A percentile compares a stretch with the other conserved stretches of the same genome.
Conservation (phyloP, 192 early-diverging fungal genomes). For the Linderina pennispora region DNA sequence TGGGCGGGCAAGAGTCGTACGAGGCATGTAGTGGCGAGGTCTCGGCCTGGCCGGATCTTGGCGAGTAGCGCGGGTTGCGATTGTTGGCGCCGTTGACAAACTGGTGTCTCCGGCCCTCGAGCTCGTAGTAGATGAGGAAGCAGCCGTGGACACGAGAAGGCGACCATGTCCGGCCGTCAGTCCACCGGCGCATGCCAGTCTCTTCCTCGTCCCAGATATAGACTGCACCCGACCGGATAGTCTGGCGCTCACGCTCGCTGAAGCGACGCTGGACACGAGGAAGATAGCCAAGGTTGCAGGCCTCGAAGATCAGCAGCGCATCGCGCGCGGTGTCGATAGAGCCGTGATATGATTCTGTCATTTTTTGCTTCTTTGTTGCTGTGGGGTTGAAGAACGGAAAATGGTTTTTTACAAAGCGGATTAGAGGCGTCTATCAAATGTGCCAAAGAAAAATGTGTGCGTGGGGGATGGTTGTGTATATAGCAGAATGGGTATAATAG, state of each 20-base stretch:
- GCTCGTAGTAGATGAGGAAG: conserved; percentile 85
- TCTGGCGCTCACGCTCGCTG: conserved; percentile 73
- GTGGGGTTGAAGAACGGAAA: not conserved
- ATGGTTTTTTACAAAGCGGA: too few species aligned
- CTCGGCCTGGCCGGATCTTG: conserved; percentile 11
- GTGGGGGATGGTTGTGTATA: too few species aligned
- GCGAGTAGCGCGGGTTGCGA: conserved; percentile 35
- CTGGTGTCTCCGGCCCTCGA: conserved; percentile 58
- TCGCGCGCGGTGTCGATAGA: conserved; percentile 81
- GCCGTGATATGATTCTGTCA: conserved; percentile 75
- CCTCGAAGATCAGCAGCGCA: conserved; percentile 85
- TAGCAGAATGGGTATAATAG: too few species aligned
- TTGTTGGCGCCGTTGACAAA: conserved; percentile 27
- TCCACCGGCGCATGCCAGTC: conserved; percentile 86
- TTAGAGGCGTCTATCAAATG: too few species aligned
- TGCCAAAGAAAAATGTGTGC: too few species aligned
- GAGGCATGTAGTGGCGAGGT: conserved; percentile 11
- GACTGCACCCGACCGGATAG: conserved; percentile 75
- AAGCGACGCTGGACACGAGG: conserved; percentile 74
- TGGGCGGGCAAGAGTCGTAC: conserved; percentile 36
- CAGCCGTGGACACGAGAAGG: conserved; percentile 79
- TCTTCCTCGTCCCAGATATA: conserved; percentile 92
- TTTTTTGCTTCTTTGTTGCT: not conserved
- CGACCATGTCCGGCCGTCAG: conserved; percentile 85
- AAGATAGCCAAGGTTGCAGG: conserved; percentile 65